A percentile compares a stretch with the other conserved stretches of the same genome.
These are phyloP conservation scores for Earliella scabrosa DNA, from an alignment of 1,284 basidiomycete species.

Conservation along the genomic window DNA sequence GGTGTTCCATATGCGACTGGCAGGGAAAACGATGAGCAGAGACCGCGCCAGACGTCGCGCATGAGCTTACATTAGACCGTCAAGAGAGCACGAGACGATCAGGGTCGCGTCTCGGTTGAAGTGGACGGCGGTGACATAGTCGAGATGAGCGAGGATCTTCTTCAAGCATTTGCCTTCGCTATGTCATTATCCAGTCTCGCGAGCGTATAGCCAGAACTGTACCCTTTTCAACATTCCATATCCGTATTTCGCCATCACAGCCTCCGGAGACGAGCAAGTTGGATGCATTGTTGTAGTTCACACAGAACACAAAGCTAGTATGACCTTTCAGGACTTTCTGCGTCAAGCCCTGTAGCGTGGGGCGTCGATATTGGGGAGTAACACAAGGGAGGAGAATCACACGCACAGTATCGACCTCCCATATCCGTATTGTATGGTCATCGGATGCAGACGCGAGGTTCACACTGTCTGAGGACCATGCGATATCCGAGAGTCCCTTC, in stretches of 20 bases:
- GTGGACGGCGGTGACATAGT: slow-evolving; percentile 92
- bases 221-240: slow-evolving; percentile 92
- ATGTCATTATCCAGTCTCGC: background rate
- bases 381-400: background rate
- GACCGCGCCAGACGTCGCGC: background rate
- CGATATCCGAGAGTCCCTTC: slow-evolving; percentile 86
- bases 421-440: slow-evolving; percentile 85
- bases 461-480: slow-evolving; percentile 84
- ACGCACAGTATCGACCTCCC: slow-evolving; percentile 81
- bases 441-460: slow-evolving; percentile 91
- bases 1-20: slow-evolving; percentile 94
- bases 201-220: slow-evolving; percentile 10
- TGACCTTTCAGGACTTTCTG: slow-evolving; percentile 79
- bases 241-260: slow-evolving; percentile 90
- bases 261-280: slow-evolving; percentile 91
- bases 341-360: slow-evolving; percentile 59
- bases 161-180: slow-evolving; percentile 75
- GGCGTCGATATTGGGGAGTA: background rate
- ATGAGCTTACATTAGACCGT: slow-evolving; percentile 86
- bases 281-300: slow-evolving; percentile 88
- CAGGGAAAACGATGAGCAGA: slow-evolving; percentile 1
- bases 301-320: slow-evolving; percentile 88
- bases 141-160: slow-evolving; percentile 89
- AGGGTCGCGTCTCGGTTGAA: slow-evolving; percentile 94
- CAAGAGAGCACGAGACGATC: slow-evolving; percentile 89